A percentile compares a stretch with the other conserved stretches of the same genome.
These are phyloP conservation scores for Tylopilus plumbeoviolaceoides DNA, from an alignment of 768 basidiomycete genomes.

Conservation along the genomic window DNA sequence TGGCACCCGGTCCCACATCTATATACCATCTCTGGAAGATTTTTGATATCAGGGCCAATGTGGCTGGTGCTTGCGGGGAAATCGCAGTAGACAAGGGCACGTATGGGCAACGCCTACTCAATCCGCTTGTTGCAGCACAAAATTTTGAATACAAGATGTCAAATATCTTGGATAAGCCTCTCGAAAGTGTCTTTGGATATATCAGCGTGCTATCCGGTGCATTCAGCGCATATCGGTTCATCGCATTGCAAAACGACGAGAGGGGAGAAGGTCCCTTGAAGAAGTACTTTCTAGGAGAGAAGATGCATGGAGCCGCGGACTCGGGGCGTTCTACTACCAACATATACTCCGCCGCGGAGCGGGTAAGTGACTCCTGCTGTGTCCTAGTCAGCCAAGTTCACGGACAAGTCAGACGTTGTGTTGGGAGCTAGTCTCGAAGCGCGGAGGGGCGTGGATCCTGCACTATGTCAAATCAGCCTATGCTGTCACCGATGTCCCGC, in stretches of 20 bases:
- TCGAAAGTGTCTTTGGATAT: constrained; percentile 89
- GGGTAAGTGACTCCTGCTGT: no score
- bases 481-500: no score
- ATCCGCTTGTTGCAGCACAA: constrained; percentile 86
- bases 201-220: constrained; percentile 92
- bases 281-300: constrained; percentile 66
- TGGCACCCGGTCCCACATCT: constrained; percentile 79
- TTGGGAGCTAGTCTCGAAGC: no score
- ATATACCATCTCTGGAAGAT: constrained; percentile 96
- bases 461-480: no score
- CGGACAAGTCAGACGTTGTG: no score
- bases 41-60: constrained; percentile 90
- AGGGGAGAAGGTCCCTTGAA: constrained; percentile 84
- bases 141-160: constrained; percentile 95
- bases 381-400: no score
- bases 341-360: no score
- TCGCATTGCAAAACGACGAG: constrained; percentile 83
- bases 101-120: constrained; percentile 72
- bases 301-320: no score
- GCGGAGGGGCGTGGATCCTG: no score
- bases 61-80: constrained; percentile 92
- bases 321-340: no score
- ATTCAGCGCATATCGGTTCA: constrained; percentile 88
- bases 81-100: constrained; percentile 89
- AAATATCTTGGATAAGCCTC: constrained; percentile 88